Conservation (phyloP, 805 yeast genomes). For the Allodekkera sacchari region DNA sequence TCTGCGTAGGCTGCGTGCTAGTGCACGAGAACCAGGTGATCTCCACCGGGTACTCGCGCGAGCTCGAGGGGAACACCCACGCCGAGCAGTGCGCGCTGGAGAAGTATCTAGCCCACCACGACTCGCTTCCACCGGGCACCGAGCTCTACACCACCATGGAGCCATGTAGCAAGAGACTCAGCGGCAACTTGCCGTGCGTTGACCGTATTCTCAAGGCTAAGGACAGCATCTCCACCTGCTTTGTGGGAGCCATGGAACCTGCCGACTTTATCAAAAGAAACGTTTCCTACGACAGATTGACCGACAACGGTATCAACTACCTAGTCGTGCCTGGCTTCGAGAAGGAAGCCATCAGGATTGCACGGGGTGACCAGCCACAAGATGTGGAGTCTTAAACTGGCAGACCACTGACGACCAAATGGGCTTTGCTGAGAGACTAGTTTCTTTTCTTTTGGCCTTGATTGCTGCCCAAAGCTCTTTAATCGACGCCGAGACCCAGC, state of each 20-base stretch:
- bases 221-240: constrained; percentile 55
- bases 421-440: too few species aligned
- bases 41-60: constrained; percentile 85
- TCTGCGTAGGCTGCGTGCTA: constrained; percentile 88
- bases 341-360: constrained; percentile 56
- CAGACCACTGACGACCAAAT: too few species aligned
- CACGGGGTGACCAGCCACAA: constrained; percentile 57
- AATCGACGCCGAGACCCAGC: too few species aligned
- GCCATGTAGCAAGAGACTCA: constrained; percentile 82
- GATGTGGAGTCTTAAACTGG: constrained; percentile 9
- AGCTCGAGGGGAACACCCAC: constrained; percentile 89
- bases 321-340: constrained; percentile 80
- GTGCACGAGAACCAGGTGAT: constrained; percentile 58
- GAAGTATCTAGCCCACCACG: constrained; percentile 43
- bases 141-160: constrained; percentile 94
- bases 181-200: constrained; percentile 86
- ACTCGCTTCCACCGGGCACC: constrained; percentile 61
- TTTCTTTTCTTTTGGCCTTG: too few species aligned
- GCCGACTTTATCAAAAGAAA: constrained; percentile 79
- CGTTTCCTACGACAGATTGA: constrained; percentile 47
- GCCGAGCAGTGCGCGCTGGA: constrained; percentile 94
- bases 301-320: constrained; percentile 55
- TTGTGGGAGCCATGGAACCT: constrained; percentile 91
- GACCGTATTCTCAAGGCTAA: constrained; percentile 54
- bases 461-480: too few species aligned